Conservation (phyloP, 441 rosid species). For the Syzygium malaccense region DNA sequence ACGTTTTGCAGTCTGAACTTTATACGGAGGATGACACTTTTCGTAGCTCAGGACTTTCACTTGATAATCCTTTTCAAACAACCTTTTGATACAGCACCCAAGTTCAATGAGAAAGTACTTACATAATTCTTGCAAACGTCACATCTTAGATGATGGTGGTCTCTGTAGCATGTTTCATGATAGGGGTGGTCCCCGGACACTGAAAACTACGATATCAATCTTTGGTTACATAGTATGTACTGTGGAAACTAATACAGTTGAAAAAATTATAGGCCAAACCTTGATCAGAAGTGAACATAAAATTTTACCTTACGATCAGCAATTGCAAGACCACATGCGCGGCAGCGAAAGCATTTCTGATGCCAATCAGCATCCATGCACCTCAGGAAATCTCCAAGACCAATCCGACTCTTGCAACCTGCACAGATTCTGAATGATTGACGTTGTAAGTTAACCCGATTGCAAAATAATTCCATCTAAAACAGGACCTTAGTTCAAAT, state of each 20-base stretch:
- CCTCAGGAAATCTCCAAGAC: neutral
- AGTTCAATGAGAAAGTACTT: neutral
- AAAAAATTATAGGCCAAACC: neutral
- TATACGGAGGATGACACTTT: neutral
- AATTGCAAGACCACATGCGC: neutral
- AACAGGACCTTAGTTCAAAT: neutral
- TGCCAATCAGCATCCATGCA: conserved; percentile 5
- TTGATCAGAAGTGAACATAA: neutral
- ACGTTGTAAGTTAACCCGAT: neutral
- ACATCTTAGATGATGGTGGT: conserved; percentile 1
- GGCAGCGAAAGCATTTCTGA: conserved; percentile 2
- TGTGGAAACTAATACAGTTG: neutral
- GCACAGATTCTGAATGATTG: conserved; percentile 5
- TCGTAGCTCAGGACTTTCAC: neutral
- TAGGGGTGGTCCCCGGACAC: neutral
- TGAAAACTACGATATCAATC: neutral
- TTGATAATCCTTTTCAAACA: neutral
- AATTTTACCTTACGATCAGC: neutral
- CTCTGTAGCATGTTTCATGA: conserved; percentile 4
- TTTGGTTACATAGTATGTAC: neutral
- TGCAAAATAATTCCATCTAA: neutral
- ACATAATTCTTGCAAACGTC: conserved; percentile 4
- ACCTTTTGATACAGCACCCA: neutral
- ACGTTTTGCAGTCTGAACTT: neutral
- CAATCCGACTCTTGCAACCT: conserved; percentile 1